Evolutionary conservation across 768 basidiomycete genomes (phyloP), one percentile per base, ranked within the genome.

Genomic region (Cystobasidium tubakii): DNA sequence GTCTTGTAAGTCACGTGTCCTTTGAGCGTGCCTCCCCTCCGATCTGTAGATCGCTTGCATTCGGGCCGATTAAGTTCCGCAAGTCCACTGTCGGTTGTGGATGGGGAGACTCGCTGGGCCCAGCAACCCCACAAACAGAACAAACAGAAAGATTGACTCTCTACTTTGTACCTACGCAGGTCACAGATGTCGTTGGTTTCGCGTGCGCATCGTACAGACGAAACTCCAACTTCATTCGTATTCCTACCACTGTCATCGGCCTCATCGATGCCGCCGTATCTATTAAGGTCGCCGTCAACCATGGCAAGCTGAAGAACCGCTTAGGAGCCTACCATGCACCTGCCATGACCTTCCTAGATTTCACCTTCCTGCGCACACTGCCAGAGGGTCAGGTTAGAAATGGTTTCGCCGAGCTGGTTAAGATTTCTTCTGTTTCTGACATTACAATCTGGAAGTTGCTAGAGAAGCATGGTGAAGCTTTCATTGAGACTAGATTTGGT

Each of bases 291-390:
- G 81, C 79, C 36, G 75, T 81, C 76, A 81, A 81, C 77, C 81
- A 81, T 79, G 77, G 77, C 73, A 82, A 81, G 79, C 75, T 82
- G 43, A 82, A 82, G 80, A 82, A 82, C 80, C 67, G 81, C 73
- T 78, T 81, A 33, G 81, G 81, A 67, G 81, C 81, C 31, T 82
- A 82, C 77, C 81, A 81, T 74, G 81, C 81, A 33, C 81, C 81
- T 54, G 76, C 80, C 39, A 79, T 81, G 78, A 82, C 81, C 64
- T 81, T 81, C 78, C 77, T 82, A 60, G 81, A 82, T 76, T 82
- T 82, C 72, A 80, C 79, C 19, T 80, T 81, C 78, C 63, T 82
- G 31, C 77, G 79, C 76, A 81, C 81, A 31, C 73, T 82, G 27
- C 81, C 81, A 27, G 78, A 78, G 23, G 80, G 80, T 64, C 80